A percentile compares a stretch with the other conserved stretches of the same genome.
These are phyloP conservation scores for Boletales sp. DNA, from an alignment of 768 basidiomycete species.

Conservation along the genomic window DNA sequence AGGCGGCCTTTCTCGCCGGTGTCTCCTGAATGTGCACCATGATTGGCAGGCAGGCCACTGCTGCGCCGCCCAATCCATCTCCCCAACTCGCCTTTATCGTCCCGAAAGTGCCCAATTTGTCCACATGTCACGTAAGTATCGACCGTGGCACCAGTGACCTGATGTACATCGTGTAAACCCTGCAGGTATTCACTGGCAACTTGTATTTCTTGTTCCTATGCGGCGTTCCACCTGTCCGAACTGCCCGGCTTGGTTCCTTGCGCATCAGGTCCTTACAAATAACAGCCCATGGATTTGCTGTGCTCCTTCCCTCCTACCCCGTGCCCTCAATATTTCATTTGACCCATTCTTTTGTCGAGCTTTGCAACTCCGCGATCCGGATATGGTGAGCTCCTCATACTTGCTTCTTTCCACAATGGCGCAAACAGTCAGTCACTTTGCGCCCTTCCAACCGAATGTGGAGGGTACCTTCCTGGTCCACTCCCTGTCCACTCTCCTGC, in stretches of 20 bases:
- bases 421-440: slow-evolving; percentile 18
- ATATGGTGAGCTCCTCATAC: slow-evolving; percentile 25
- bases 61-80: not conserved
- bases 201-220: slow-evolving; percentile 5
- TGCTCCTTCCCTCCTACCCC: slow-evolving; percentile 1
- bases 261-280: slow-evolving; percentile 1
- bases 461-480: slow-evolving; percentile 15
- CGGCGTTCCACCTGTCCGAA: not conserved
- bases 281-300: slow-evolving; percentile 2
- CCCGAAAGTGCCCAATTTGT: slow-evolving; percentile 2
- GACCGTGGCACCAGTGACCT: not conserved
- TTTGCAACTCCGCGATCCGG: slow-evolving; percentile 30
- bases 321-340: slow-evolving; percentile 4
- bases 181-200: not conserved
- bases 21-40: not conserved
- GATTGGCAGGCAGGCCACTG: not conserved
- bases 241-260: slow-evolving; percentile 8
- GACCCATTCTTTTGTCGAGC: not conserved
- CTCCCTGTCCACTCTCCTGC: slow-evolving; percentile 15
- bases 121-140: slow-evolving; percentile 9
- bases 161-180: not conserved
- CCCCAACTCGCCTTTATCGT: not conserved
- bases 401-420: slow-evolving; percentile 24
- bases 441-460: slow-evolving; percentile 23
- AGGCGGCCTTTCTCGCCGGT: not conserved